A percentile compares a stretch with the other conserved stretches of the same genome.
Evolutionary conservation across 768 basidiomycete species (phyloP).

Genomic region (Lactifluus echinatus): DNA sequence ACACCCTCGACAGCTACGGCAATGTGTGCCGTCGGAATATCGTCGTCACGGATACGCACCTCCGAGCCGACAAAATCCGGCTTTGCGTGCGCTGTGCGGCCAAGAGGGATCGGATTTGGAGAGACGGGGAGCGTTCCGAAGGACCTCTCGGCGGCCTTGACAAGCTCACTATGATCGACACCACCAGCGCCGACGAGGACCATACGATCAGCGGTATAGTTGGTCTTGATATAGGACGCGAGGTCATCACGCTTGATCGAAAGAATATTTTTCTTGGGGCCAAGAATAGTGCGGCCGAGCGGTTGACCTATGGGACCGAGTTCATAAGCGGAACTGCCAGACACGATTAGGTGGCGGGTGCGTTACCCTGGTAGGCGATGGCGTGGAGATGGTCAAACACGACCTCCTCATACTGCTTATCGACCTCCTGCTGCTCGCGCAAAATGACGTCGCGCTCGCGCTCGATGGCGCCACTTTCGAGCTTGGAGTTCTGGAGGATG

Average conservation of each 20-base stretch:
- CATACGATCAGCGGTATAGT: conserved; percentile 99
- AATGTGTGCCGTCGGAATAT: conserved; percentile 79
- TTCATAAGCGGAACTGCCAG: conserved; percentile 8
- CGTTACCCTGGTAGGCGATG: conserved; percentile 89
- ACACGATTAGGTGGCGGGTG: conserved; percentile 10
- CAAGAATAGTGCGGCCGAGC: conserved; percentile 94
- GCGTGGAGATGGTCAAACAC: conserved; percentile 98
- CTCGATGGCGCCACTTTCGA: conserved; percentile 82
- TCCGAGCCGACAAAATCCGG: conserved; percentile 88
- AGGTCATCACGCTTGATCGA: conserved; percentile 92
- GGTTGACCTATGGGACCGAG: conserved; percentile 62
- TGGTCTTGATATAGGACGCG: conserved; percentile 84
- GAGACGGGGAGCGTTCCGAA: conserved; percentile 87
- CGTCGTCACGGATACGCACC: conserved; percentile 92
- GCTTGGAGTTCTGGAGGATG: conserved; percentile 94
- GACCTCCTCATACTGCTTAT: conserved; percentile 97
- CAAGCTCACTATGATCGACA: conserved; percentile 84
- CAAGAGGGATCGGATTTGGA: conserved; percentile 79
- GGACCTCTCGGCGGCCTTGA: conserved; percentile 91
- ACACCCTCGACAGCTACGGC: conserved; percentile 98
- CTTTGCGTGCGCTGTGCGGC: conserved; percentile 65
- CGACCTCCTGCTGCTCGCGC: conserved; percentile 97
- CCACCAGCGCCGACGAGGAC: conserved; percentile 96
- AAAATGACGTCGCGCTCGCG: conserved; percentile 94
- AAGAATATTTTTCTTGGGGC: conserved; percentile 91